Base-by-base conservation (phyloP, 1,139 yeast species). In the Lodderomyces orthopsilosis region DNA sequence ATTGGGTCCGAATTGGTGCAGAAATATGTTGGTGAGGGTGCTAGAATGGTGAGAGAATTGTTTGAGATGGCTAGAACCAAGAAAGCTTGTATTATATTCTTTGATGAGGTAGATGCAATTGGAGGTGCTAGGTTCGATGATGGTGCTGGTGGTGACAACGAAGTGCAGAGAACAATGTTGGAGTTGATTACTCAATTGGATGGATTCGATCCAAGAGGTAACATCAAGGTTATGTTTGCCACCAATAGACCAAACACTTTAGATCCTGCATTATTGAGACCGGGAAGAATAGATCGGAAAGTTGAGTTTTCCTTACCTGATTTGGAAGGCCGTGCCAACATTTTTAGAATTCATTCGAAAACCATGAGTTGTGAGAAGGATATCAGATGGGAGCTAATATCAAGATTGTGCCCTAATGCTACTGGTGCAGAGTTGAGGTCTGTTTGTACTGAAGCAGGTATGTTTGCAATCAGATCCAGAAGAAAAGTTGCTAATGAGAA, bases 71-170 rank as follows among this genome's bases (percentile, higher is more conserved):
- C 98, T 1, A 83, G 98, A 64, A 87, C 97, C 33, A 91, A 93
- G 66, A 90, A 91, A 62, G 98, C 98, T 4, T 91, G 97, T 68
- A 93, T 93, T 59, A 91, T 93, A 49, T 86, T 86, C 66, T 91
- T 93, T 60, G 98, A 93, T 68, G 98, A 93, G 73, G 86, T 93
- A 53, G 98, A 93, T 70, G 98, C 98, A 33, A 89, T 93, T 66
- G 98, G 98, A 52, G 98, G 98, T 23, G 98, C 98, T 7, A 83
- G 98, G 66, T 93, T 93, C 63, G 98, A 93, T 64, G 98, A 93
- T 64, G 98, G 98, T 55, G 98, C 98, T 15, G 98, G 98, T 55
- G 98, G 98, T 57, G 98, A 93, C 66, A 93, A 91, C 62, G 98
- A 93, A 72, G 98, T 93, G 44, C 98, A 93, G 69, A 81, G 98